Base-by-base conservation (phyloP, 345 rosid species). In the Linum usitatissimum region DNA sequence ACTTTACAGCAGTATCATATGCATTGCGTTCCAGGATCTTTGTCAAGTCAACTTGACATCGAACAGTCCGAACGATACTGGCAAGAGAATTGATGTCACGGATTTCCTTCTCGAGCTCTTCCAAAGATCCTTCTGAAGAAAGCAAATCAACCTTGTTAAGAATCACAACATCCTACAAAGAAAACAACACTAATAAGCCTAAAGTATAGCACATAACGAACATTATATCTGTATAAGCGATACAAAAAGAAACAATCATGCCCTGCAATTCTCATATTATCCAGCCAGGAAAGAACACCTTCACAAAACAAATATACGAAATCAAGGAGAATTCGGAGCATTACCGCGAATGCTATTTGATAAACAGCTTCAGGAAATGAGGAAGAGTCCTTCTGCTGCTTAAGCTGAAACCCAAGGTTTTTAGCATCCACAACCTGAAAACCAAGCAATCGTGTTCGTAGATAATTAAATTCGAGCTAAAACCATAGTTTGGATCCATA, bases 401-500 rank as follows among this genome's bases (percentile, higher is more conserved):
- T 73, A 66, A 92, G 85, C 82, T 87, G 95, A 76, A 85, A 80
- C 6, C 67, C 83, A 59, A 92, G 88, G 72, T 92, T 92, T 73
- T 84, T 89, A 72, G 98, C 98, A 83, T 92, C 98, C 68, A 84
- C 98, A 38, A 92, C 98, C 98, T 92, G 64, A 62, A 65, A n/a
- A 66, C 73, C 49, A 30, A 71, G 45, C 59, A 14, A 20, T 6
- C 14, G 69, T 71, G 42, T 51, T 53, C 28, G 34, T 60, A 34
- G 3, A 34, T 34, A 34, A 34, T 34, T 7, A 8, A 55, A 55
- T 28, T 19, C 28, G 18, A 55, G 30, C 23, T 20, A 19, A 54
- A 28, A 34, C 38, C 38, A 34, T 34, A 34, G 38, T 34, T 34
- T 7, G 8, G 38, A 34, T 34, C 8, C 38, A 34, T 34, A 34